Evolutionary conservation across 2,329 filamentous ascomycete genomes (phyloP).

Genomic region (Paracorniculantispora psalliotae): DNA sequence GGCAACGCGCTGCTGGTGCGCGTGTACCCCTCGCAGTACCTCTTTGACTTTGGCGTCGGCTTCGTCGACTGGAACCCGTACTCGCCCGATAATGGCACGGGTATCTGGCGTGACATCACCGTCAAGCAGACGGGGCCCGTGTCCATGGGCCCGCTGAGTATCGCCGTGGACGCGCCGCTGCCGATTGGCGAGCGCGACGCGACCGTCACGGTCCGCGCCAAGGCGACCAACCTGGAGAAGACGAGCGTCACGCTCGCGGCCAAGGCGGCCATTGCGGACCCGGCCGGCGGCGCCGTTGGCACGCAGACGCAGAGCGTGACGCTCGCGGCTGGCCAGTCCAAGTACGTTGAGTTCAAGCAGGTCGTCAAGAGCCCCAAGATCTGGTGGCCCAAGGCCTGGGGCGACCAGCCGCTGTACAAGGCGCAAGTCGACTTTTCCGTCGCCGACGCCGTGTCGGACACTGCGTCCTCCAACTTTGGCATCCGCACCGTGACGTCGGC

Average conservation of each 20-base stretch:
- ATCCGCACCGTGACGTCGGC: conserved; percentile 39
- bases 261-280: conserved; percentile 30
- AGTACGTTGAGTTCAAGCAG: conserved; percentile 30
- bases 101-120: conserved; percentile 56
- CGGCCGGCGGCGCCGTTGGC: conserved; percentile 20
- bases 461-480: conserved; percentile 23
- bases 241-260: conserved; percentile 33
- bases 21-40: conserved; percentile 54
- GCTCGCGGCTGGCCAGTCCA: conserved; percentile 33
- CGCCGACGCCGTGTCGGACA: conserved; percentile 26
- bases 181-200: conserved; percentile 19
- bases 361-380: conserved; percentile 41
- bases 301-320: conserved; percentile 29
- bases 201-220: conserved; percentile 33
- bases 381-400: conserved; percentile 61
- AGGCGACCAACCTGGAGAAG: conserved; percentile 36
- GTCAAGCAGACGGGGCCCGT: conserved; percentile 51
- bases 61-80: conserved; percentile 61
- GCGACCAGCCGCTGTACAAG: conserved; percentile 48
- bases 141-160: conserved; percentile 38
- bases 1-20: conserved; percentile 49
- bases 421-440: conserved; percentile 27
- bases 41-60: conserved; percentile 53
- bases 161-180: conserved; percentile 38
- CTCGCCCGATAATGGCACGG: conserved; percentile 58